Percentiles rank a stretch among this genome's conserved stretches.
phyloP scores from a whole-genome alignment of 1,139 yeast genomes.

The Schwanniomyces etchellsii region DNA sequence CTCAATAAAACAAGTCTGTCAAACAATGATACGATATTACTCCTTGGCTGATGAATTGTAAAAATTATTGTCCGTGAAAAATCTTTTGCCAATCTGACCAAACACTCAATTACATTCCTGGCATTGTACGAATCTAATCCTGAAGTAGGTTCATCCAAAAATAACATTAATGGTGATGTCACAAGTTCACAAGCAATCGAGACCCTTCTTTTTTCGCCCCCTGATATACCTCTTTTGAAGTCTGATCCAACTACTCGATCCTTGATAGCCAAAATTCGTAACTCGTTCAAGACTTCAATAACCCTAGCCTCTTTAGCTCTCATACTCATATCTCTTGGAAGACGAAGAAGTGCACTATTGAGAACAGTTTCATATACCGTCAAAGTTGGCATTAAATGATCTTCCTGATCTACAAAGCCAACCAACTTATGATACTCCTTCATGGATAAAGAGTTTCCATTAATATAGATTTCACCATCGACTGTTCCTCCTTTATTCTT shows the following conservation, averaged over 20 bases:
- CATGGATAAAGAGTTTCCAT: slow-evolving; percentile 49
- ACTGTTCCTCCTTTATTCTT: slow-evolving; percentile 74
- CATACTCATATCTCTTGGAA: slow-evolving; percentile 74
- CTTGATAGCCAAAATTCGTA: slow-evolving; percentile 75
- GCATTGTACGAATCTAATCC: slow-evolving; percentile 95
- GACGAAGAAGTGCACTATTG: slow-evolving; percentile 81
- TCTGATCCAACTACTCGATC: slow-evolving; percentile 88
- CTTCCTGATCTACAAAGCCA: slow-evolving; percentile 98
- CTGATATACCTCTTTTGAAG: slow-evolving; percentile 87
- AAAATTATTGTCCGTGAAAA: slow-evolving; percentile 83
- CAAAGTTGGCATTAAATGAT: slow-evolving; percentile 80
- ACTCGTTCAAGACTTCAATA: slow-evolving; percentile 75
- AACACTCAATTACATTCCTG: slow-evolving; percentile 78
- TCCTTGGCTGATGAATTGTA: slow-evolving; percentile 97
- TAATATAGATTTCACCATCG: slow-evolving; percentile 63
- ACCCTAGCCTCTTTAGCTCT: slow-evolving; percentile 75
- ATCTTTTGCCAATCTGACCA: slow-evolving; percentile 73
- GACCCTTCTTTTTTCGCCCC: slow-evolving; percentile 87
- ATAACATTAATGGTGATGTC: slow-evolving; percentile 75
- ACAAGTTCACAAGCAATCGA: slow-evolving; percentile 88
- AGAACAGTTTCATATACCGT: slow-evolving; percentile 94
- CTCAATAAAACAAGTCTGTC: slow-evolving; percentile 78
- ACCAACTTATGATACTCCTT: slow-evolving; percentile 58
- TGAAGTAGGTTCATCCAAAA: slow-evolving; percentile 88
- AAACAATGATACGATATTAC: slow-evolving; percentile 87